Conservation (phyloP, 768 basidiomycete species). For the Lactarius pseudohatsudake region DNA sequence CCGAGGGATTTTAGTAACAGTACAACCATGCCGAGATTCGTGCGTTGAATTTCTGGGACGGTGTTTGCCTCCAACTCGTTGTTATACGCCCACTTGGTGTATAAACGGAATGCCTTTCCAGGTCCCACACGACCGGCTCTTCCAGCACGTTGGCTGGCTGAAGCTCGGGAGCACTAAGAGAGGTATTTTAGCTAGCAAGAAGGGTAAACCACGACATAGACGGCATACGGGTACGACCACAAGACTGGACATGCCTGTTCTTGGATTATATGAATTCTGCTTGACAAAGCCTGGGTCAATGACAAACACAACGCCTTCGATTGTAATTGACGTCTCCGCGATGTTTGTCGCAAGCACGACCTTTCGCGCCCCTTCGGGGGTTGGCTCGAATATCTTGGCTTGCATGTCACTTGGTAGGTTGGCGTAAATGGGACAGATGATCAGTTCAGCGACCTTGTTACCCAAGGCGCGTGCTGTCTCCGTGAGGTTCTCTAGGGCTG, state of each 20-base stretch:
- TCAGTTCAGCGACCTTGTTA: conserved; percentile 92
- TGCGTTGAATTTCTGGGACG: conserved; percentile 98
- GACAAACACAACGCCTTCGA: conserved; percentile 98
- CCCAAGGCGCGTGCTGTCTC: conserved; percentile 94
- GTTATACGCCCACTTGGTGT: conserved; percentile 96
- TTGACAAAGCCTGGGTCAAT: conserved; percentile 99
- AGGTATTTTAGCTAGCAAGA: conserved; percentile 5
- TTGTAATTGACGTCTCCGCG: conserved; percentile 99
- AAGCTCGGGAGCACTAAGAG: conserved; percentile 87
- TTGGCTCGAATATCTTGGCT: conserved; percentile 98
- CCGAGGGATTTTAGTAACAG: conserved; percentile 93
- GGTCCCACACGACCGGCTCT: conserved; percentile 97
- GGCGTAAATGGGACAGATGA: conserved; percentile 97
- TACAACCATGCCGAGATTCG: conserved; percentile 94
- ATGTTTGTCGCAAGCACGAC: conserved; percentile 99
- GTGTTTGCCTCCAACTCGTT: conserved; percentile 98
- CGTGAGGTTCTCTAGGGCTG: conserved; percentile 91
- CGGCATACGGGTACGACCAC: conserved; percentile 87
- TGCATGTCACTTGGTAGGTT: conserved; percentile 99
- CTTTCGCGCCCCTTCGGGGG: conserved; percentile 93
- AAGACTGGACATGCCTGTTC: conserved; percentile 97
- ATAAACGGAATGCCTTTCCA: conserved; percentile 96
- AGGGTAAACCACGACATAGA: neutral
- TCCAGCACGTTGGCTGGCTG: conserved; percentile 95
- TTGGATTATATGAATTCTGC: conserved; percentile 97